A percentile compares a stretch with the other conserved stretches of the same genome.
Evolutionary conservation across 2,329 filamentous ascomycete genomes (phyloP).

Genomic region (Cladosporium oxysporum): DNA sequence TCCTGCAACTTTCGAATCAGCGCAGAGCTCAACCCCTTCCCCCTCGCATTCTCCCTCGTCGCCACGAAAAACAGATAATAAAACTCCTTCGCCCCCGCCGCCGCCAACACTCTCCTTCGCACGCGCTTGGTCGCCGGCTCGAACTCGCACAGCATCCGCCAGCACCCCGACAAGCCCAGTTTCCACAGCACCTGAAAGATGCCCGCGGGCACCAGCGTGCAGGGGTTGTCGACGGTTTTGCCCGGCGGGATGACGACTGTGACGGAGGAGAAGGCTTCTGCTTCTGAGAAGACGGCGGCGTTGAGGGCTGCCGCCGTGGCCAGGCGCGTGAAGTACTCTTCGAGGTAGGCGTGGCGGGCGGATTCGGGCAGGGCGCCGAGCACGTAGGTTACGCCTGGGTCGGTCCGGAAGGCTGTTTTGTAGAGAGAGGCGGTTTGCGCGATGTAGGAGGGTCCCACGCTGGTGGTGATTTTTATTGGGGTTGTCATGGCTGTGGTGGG

Average conservation of each 20-base stretch:
- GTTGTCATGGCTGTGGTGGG: not conserved
- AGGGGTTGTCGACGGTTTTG: slow-evolving; percentile 29
- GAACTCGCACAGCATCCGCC: slow-evolving; percentile 32
- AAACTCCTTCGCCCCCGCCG: slow-evolving; percentile 9
- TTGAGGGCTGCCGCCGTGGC: slow-evolving; percentile 30
- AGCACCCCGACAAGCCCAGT: slow-evolving; percentile 27
- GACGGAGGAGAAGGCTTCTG: slow-evolving; percentile 26
- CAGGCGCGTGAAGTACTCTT: slow-evolving; percentile 26
- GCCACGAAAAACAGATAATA: slow-evolving; percentile 34
- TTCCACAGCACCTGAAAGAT: slow-evolving; percentile 24
- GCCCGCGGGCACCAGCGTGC: slow-evolving; percentile 27
- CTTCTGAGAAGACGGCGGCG: slow-evolving; percentile 28
- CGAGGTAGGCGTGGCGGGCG: slow-evolving; percentile 25
- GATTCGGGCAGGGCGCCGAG: slow-evolving; percentile 22
- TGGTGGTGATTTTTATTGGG: not conserved
- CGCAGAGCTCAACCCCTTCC: slow-evolving; percentile 27
- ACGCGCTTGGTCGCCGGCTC: slow-evolving; percentile 21
- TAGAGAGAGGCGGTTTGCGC: not conserved
- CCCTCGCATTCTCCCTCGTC: slow-evolving; percentile 25
- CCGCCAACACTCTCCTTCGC: slow-evolving; percentile 23
- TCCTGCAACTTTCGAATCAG: slow-evolving; percentile 26
- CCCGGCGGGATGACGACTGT: slow-evolving; percentile 30
- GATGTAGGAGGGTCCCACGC: not conserved
- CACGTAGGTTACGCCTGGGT: slow-evolving; percentile 30
- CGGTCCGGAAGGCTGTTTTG: slow-evolving; percentile 24